phyloP scores from a whole-genome alignment of 805 yeast species.

The Spathaspora boniae region DNA sequence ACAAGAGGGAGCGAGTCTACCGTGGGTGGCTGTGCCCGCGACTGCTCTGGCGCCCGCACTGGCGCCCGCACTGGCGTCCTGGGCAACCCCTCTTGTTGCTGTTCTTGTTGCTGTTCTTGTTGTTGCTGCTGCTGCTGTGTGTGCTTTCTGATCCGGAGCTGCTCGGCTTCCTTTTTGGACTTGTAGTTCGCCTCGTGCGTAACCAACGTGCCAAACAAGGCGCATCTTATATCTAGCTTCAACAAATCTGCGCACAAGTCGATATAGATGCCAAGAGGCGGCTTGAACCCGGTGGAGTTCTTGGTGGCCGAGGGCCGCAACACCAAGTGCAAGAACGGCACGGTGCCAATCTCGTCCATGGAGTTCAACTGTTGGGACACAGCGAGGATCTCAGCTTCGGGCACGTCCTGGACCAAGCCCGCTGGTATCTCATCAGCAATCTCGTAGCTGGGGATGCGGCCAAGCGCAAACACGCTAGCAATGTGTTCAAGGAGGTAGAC shows the following conservation, averaged over 20 bases:
- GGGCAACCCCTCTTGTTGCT: conserved; percentile 1
- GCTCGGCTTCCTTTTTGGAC: conserved; percentile 30
- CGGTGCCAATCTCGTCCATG: conserved; percentile 33
- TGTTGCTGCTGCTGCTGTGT: conserved; percentile 8
- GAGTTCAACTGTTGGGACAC: conserved; percentile 22
- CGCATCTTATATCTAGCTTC: conserved; percentile 18
- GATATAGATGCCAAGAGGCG: conserved; percentile 29
- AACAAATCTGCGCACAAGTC: conserved; percentile 27
- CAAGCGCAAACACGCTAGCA: conserved; percentile 19
- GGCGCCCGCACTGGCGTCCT: not conserved
- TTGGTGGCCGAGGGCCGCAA: conserved; percentile 39
- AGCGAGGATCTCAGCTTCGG: conserved; percentile 5
- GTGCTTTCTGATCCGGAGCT: conserved; percentile 16
- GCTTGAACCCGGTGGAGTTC: conserved; percentile 35
- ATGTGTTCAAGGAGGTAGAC: conserved; percentile 35
- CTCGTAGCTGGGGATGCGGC: conserved; percentile 23
- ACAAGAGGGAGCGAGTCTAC: no score
- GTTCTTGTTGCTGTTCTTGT: conserved; percentile 4
- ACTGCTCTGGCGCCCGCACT: conserved; percentile 3
- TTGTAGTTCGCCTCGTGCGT: conserved; percentile 25
- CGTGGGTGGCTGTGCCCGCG: no score
- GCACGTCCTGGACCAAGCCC: conserved; percentile 7
- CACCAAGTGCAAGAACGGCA: conserved; percentile 40
- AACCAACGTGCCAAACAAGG: conserved; percentile 18
- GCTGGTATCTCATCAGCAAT: conserved; percentile 20